Base-by-base conservation (phyloP, 176 grass and related monocot species). In the Oryza punctata region DNA sequence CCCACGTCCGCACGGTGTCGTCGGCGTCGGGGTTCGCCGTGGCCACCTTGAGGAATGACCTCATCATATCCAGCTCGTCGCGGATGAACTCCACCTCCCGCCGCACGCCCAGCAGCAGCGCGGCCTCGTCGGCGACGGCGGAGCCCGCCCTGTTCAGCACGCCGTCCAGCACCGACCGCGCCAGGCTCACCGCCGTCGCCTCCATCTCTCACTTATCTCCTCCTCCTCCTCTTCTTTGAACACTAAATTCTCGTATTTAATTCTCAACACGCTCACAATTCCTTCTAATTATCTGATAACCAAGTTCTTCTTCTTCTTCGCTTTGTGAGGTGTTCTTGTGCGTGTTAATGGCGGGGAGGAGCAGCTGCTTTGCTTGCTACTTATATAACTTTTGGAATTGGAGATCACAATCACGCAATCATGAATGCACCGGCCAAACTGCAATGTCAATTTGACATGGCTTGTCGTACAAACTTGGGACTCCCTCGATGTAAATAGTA, bases 11-110 rank as follows among this genome's bases (percentile, higher is more conserved):
- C 11, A 57, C 45, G 24, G 29, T 86, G 77, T 86, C 80, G 26
- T 23, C 24, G 35, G 35, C 65, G 37, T 70, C 49, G 0, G 65
- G 75, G 13, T 61, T 0, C 0, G 19, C 83, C 0, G 83, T 35
- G 4, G 67, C 66, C 67, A 47, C 67, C 83, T 7, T 45, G 65
- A 85, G 75, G 52, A 71, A 85, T 1, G 83, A 32, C 25, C 60
- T 79, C 72, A 87, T 81, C 85, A 87, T 87, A 38, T 82, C 72
- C 49, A 87, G 37, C 79, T 82, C 85, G 52, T 37, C 35, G 72
- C 79, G 85, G 79, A 82, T 87, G 65, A 82, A 87, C 10, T 82
- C 65, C 40, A 87, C 73, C 72, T 87, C 85, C 50, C 2, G 47
- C 15, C 11, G 85, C 4, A 87, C 85, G 10, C 85, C 85, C 0